Evolutionary conservation across 2,329 filamentous ascomycete species (phyloP).

Genomic region (Venturia oleaginea): DNA sequence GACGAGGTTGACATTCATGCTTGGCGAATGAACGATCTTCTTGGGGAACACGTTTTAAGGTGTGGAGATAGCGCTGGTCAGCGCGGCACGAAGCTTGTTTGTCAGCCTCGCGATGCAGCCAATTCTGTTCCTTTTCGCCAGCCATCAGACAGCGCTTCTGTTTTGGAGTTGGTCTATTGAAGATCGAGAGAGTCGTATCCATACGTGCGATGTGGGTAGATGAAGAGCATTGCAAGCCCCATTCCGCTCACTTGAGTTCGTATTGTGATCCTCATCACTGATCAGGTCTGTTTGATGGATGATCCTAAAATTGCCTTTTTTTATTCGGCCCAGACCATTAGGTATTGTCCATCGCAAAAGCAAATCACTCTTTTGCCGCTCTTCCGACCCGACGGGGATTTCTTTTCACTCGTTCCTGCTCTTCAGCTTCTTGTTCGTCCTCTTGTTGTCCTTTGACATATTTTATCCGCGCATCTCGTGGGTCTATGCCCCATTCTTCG

Average conservation of each 20-base stretch:
- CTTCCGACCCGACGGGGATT: constrained; percentile 6
- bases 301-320: too few relatives aligned
- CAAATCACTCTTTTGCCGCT: constrained; percentile 6
- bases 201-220: background rate
- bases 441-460: constrained; percentile 11
- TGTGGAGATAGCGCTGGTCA: background rate
- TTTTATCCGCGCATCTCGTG: constrained; percentile 7
- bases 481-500: constrained; percentile 61
- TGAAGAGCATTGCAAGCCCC: background rate
- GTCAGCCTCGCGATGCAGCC: background rate
- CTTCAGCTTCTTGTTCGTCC: constrained; percentile 11
- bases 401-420: constrained; percentile 8
- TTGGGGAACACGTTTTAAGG: background rate
- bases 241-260: background rate
- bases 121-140: background rate
- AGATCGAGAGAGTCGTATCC: background rate
- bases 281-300: too few relatives aligned
- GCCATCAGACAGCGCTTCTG: background rate
- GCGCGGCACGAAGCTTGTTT: background rate
- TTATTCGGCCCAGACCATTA: background rate
- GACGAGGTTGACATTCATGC: background rate
- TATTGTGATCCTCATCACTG: too few relatives aligned
- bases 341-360: background rate
- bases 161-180: too few relatives aligned
- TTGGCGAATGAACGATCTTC: background rate